These are phyloP conservation scores for Calophaca sinica DNA, from an alignment of 306 rosid genomes.

Conservation along the genomic window DNA sequence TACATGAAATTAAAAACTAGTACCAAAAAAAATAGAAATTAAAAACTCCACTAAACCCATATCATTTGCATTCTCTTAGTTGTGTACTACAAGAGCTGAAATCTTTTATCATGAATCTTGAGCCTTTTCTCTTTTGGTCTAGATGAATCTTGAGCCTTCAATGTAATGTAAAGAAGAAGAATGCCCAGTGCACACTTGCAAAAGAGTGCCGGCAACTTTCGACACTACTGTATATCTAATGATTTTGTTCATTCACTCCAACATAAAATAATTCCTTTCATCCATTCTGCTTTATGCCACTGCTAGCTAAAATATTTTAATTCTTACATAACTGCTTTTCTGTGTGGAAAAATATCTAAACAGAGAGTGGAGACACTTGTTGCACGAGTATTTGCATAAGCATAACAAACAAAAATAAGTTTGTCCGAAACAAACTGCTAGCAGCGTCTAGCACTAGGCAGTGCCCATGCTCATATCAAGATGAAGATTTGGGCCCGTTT, in stretches of 20 bases:
- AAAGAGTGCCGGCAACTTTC: slow-evolving; percentile 23
- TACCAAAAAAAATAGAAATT: too few relatives aligned
- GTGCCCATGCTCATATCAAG: slow-evolving; percentile 30
- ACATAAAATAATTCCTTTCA: slow-evolving; percentile 32
- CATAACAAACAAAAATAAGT: neutral
- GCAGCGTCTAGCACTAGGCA: neutral
- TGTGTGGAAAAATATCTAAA: slow-evolving; percentile 1
- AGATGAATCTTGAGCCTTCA: too few relatives aligned
- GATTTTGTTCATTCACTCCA: slow-evolving; percentile 41
- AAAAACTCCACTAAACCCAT: too few relatives aligned
- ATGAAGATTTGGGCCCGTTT: slow-evolving; percentile 21
- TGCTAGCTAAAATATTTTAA: neutral
- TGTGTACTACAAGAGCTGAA: neutral
- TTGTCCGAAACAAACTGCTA: neutral
- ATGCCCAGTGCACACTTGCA: slow-evolving; percentile 31
- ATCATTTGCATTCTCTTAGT: slow-evolving; percentile 25
- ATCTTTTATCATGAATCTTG: slow-evolving; percentile 29
- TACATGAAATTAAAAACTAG: too few relatives aligned
- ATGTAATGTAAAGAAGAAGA: slow-evolving; percentile 14
- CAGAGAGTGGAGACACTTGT: neutral
- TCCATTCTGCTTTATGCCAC: slow-evolving; percentile 1
- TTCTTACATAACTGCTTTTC: neutral
- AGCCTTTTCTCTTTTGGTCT: too few relatives aligned
- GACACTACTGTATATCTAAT: slow-evolving; percentile 1
- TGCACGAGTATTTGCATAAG: neutral